Percentiles rank a stretch among this genome's conserved stretches.
These are phyloP conservation scores for Boletus barrowsii DNA, from an alignment of 768 basidiomycete species.

Conservation along the genomic window DNA sequence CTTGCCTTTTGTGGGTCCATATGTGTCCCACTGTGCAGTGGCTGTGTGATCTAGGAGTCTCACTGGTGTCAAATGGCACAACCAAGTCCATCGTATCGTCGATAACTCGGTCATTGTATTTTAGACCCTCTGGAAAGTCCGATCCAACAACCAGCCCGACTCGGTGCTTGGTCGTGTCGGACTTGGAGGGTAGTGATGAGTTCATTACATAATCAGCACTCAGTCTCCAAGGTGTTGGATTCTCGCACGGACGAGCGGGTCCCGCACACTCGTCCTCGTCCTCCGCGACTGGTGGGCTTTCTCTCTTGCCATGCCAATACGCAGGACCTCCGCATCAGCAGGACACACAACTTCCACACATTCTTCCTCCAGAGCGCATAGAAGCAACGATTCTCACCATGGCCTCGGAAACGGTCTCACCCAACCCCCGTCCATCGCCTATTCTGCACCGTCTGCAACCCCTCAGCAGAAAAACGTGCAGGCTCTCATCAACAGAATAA, in stretches of 20 bases:
- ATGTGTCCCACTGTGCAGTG: slow-evolving; percentile 37
- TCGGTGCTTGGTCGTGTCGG: too few species aligned
- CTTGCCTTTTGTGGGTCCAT: slow-evolving; percentile 39
- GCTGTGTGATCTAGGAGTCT: slow-evolving; percentile 28
- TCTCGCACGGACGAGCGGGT: slow-evolving; percentile 21
- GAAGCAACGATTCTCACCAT: slow-evolving; percentile 62
- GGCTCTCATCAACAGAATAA: slow-evolving; percentile 75
- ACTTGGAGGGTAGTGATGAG: too few species aligned
- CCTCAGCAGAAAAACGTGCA: slow-evolving; percentile 83
- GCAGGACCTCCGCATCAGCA: slow-evolving; percentile 61
- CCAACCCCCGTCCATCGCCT: slow-evolving; percentile 36
- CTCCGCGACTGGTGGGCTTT: slow-evolving; percentile 15
- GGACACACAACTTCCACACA: slow-evolving; percentile 36
- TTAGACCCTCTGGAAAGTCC: too few species aligned
- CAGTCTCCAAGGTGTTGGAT: too few species aligned
- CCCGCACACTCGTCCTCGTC: slow-evolving; percentile 6
- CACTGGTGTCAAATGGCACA: neutral
- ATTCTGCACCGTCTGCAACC: slow-evolving; percentile 40
- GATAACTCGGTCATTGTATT: neutral
- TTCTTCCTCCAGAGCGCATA: slow-evolving; percentile 49
- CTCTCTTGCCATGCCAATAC: slow-evolving; percentile 42
- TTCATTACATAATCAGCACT: slow-evolving; percentile 2
- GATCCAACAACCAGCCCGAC: too few species aligned
- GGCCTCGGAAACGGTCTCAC: slow-evolving; percentile 30
- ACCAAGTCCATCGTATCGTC: neutral